A percentile compares a stretch with the other conserved stretches of the same genome.
phyloP scores from a whole-genome alignment of 805 yeast species.

The Cyberlindnera meyerae region DNA sequence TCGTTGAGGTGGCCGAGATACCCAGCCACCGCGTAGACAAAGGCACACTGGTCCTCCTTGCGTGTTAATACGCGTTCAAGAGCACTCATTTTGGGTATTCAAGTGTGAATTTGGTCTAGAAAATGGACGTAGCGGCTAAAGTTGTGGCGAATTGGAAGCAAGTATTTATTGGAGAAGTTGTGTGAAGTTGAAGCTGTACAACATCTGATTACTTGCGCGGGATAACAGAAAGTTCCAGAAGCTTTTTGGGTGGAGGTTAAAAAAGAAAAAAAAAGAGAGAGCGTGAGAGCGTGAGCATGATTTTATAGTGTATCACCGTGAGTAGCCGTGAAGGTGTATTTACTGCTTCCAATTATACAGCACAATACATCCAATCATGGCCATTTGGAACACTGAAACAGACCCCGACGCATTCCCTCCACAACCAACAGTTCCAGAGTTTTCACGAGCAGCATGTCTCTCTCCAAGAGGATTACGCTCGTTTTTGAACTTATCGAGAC shows the following conservation, averaged over 20 bases:
- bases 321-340: too few species aligned
- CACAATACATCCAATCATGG: constrained; percentile 8
- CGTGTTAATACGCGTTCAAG: constrained; percentile 5
- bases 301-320: too few species aligned
- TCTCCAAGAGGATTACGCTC: constrained; percentile 31
- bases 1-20: constrained; percentile 9
- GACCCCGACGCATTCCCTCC: constrained; percentile 19
- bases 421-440: constrained; percentile 22
- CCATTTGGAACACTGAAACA: constrained; percentile 21
- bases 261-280: too few species aligned
- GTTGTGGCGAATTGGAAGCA: too few species aligned
- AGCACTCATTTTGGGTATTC: constrained; percentile 4
- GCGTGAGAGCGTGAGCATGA: too few species aligned
- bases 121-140: too few species aligned
- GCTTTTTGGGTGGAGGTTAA: too few species aligned
- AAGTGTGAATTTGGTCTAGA: too few species aligned
- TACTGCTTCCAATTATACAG: too few species aligned
- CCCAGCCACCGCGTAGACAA: constrained; percentile 11
- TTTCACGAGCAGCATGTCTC: constrained; percentile 29
- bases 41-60: constrained; percentile 10
- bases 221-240: neutral
- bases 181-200: too few species aligned
- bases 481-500: constrained; percentile 34
- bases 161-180: too few species aligned
- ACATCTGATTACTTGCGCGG: too few species aligned